Conservation (phyloP, 2,329 filamentous ascomycete species). For the Pseudocercospora vitis region DNA sequence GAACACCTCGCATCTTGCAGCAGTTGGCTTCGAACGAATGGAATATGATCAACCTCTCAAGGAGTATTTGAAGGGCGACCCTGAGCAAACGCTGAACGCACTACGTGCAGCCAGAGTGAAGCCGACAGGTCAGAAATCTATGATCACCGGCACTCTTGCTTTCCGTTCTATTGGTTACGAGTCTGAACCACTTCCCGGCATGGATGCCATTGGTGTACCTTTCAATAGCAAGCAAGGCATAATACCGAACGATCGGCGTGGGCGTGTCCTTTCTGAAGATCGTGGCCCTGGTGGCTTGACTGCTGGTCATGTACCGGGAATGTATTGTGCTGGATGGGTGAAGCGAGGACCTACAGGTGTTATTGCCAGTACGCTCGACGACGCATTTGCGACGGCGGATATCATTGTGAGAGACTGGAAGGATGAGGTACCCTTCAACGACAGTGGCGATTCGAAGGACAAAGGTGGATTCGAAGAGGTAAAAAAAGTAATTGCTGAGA, state of each 20-base stretch:
- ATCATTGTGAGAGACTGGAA: constrained; percentile 78
- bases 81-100: constrained; percentile 32
- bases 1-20: constrained; percentile 55
- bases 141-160: constrained; percentile 66
- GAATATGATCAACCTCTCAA: constrained; percentile 31
- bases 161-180: constrained; percentile 97
- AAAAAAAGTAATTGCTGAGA: constrained; percentile 56
- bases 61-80: constrained; percentile 28
- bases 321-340: constrained; percentile 96
- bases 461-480: constrained; percentile 75
- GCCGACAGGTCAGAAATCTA: constrained; percentile 35
- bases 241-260: constrained; percentile 77
- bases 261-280: constrained; percentile 61
- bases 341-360: constrained; percentile 93
- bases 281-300: constrained; percentile 45
- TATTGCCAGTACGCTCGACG: constrained; percentile 92
- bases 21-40: constrained; percentile 65
- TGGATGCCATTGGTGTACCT: constrained; percentile 69
- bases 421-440: constrained; percentile 45
- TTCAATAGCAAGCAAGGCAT: constrained; percentile 75
- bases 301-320: constrained; percentile 61
- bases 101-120: constrained; percentile 32
- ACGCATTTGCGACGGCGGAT: constrained; percentile 87
- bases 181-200: constrained; percentile 72
- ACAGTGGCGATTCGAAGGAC: constrained; percentile 42